Base-by-base conservation (phyloP, 1,284 basidiomycete species). In the Ustilago lituana region DNA sequence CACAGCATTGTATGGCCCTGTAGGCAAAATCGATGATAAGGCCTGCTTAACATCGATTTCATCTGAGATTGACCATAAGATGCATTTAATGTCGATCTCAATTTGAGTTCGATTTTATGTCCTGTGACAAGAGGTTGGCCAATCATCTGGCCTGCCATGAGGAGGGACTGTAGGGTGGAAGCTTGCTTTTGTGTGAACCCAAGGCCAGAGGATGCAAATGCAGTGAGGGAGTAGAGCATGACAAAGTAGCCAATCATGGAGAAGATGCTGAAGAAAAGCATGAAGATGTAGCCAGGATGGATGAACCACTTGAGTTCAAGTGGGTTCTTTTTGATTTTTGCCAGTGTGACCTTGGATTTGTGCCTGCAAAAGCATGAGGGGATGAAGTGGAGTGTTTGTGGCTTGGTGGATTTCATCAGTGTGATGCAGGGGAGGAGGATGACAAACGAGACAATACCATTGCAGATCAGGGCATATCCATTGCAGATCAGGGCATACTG, bases 121-220 rank as follows among this genome's bases (percentile, higher is more conserved):
- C n/a, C n/a, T n/a, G n/a, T n/a, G n/a, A n/a, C n/a, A n/a, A n/a
- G n/a, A n/a, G 84, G 84, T 29, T 84, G 82, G 1, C 84, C 84
- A 27, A 85, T 68, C 73, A 84, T 82, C 69, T 85, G 84, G 0
- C 83, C 84, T 7, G 84, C 84, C 9, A 84, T 77, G 2, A 85
- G 76, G 57, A 85, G 82, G 19, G 83, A 82, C 60, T 84, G 84
- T 15, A 85, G 59, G 2, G 83, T 82, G 4, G 83, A 82, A 36
- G 82, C 84, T 61, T 84, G 77, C 22, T 77, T 75, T 57, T 85
- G 84, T 3, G 83, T 73, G 12, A 85, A 55, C 4, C 80, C 78
- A 5, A 85, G 74, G 0, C 76, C 84, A 51, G 74, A 57, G 0
- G 83, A 84, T n/a, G 84, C 82, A 70, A 80, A 85, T 7, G 84